phyloP scores from a whole-genome alignment of 768 basidiomycete genomes.

The Suillus brevipes region DNA sequence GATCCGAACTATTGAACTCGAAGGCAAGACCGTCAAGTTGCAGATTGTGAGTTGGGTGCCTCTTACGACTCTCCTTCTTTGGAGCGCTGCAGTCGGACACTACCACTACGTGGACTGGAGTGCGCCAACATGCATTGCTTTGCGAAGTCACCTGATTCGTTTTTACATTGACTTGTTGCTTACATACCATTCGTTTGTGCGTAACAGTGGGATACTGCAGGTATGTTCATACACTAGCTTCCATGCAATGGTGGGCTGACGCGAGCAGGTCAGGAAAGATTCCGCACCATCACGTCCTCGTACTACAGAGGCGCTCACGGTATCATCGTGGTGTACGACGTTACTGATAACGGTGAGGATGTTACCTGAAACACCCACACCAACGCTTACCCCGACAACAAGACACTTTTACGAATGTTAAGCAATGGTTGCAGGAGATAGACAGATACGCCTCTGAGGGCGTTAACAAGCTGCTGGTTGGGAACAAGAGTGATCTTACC shows the following conservation, averaged over 20 bases:
- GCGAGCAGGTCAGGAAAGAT: conserved; percentile 87
- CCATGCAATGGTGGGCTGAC: conserved; percentile 8
- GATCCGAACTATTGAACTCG: conserved; percentile 98
- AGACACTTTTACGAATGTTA: conserved; percentile 96
- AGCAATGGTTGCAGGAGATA: conserved; percentile 93
- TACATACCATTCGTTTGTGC: conserved; percentile 25
- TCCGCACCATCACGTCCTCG: conserved; percentile 98
- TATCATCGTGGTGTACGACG: conserved; percentile 98
- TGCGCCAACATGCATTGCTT: neutral
- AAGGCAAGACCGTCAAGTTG: conserved; percentile 97
- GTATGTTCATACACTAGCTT: conserved; percentile 38
- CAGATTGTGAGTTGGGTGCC: conserved; percentile 77
- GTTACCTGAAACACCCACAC: neutral
- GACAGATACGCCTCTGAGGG: conserved; percentile 97
- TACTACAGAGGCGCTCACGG: conserved; percentile 99
- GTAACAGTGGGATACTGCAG: conserved; percentile 92
- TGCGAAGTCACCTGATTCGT: neutral
- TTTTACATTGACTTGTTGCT: conserved; percentile 23
- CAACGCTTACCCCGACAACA: conserved; percentile 12
- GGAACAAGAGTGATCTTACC: conserved; percentile 98
- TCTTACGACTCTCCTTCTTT: conserved; percentile 9
- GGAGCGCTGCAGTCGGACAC: neutral
- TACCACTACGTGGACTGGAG: neutral
- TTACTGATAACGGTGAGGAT: conserved; percentile 83
- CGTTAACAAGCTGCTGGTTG: conserved; percentile 97